Evolutionary conservation across 768 basidiomycete species (phyloP).

Genomic region (Grammothele lineata): DNA sequence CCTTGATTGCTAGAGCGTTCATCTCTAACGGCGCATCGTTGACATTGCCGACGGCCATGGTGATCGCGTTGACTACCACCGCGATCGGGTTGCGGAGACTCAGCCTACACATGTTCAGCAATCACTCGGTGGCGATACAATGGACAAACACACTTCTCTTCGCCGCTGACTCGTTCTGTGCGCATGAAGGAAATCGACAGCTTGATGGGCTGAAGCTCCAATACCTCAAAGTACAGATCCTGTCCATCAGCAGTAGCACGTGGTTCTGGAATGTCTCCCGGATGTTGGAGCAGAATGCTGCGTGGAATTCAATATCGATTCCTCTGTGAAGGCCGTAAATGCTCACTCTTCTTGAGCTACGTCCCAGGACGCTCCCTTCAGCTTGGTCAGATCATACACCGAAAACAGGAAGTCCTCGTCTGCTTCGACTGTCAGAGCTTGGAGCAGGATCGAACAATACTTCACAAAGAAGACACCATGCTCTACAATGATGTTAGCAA

Average conservation of each 20-base stretch:
- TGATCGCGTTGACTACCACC: conserved; percentile 88
- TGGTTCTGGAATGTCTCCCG: conserved; percentile 70
- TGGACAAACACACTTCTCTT: conserved; percentile 69
- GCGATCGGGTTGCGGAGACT: conserved; percentile 87
- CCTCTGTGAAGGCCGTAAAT: no score
- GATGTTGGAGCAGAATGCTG: conserved; percentile 71
- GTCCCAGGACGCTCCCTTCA: conserved; percentile 91
- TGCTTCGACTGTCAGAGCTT: conserved; percentile 92
- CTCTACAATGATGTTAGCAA: conserved; percentile 41
- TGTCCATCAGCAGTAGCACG: conserved; percentile 57
- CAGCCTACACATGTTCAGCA: conserved; percentile 38
- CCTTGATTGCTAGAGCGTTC: conserved; percentile 91
- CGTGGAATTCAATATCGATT: not conserved
- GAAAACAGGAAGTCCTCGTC: conserved; percentile 96
- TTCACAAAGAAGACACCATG: conserved; percentile 98
- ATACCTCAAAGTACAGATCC: conserved; percentile 91
- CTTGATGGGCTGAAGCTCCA: conserved; percentile 92
- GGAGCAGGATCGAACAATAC: conserved; percentile 90
- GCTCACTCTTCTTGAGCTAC: conserved; percentile 70
- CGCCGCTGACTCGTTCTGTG: conserved; percentile 88
- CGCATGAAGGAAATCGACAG: conserved; percentile 96
- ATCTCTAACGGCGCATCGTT: conserved; percentile 93
- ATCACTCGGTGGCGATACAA: not conserved
- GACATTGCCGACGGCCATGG: conserved; percentile 96
- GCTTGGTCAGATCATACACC: conserved; percentile 85